A percentile compares a stretch with the other conserved stretches of the same genome.
Conservation (phyloP, 2,329 filamentous ascomycete species). For the Aspergillus quadrilineatus region DNA sequence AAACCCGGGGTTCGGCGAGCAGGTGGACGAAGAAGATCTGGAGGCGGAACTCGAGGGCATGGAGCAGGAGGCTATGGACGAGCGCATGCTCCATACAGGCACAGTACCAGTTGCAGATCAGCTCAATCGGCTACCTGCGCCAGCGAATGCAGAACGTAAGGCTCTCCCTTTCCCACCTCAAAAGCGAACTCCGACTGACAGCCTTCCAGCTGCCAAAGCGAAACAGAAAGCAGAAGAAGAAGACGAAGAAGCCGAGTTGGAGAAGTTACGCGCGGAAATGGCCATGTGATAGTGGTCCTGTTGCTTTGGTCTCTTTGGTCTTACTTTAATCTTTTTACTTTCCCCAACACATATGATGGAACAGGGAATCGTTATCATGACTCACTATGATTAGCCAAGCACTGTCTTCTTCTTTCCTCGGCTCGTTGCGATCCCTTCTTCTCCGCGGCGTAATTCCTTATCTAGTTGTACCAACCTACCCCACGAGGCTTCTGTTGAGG, state of each 20-base stretch:
- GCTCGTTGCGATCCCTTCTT: background rate
- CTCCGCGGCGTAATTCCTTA: too few species aligned
- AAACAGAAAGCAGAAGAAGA: conserved; percentile 66
- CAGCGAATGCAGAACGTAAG: conserved; percentile 74
- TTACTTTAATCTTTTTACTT: background rate
- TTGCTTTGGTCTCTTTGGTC: background rate
- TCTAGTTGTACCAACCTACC: too few species aligned
- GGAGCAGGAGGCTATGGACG: conserved; percentile 89
- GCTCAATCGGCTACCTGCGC: conserved; percentile 73
- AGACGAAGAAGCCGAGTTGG: conserved; percentile 92
- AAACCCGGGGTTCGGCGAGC: conserved; percentile 63
- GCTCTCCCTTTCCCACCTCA: background rate
- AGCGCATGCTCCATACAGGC: conserved; percentile 89
- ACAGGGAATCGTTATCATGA: conserved; percentile 3
- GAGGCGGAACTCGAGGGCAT: conserved; percentile 80
- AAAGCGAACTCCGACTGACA: conserved; percentile 1
- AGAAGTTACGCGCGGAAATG: conserved; percentile 95
- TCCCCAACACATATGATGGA: conserved; percentile 11
- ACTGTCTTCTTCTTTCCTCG: conserved; percentile 2
- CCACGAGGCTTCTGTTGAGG: too few species aligned
- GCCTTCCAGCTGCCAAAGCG: conserved; percentile 43
- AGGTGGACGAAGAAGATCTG: conserved; percentile 80
- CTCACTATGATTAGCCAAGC: conserved; percentile 5
- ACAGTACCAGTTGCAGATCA: conserved; percentile 77
- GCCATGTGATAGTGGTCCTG: conserved; percentile 65